Evolutionary conservation across 2,329 filamentous ascomycete genomes (phyloP), one percentile per base, ranked within the genome.

Genomic region (Paecilomyces fulvus): DNA sequence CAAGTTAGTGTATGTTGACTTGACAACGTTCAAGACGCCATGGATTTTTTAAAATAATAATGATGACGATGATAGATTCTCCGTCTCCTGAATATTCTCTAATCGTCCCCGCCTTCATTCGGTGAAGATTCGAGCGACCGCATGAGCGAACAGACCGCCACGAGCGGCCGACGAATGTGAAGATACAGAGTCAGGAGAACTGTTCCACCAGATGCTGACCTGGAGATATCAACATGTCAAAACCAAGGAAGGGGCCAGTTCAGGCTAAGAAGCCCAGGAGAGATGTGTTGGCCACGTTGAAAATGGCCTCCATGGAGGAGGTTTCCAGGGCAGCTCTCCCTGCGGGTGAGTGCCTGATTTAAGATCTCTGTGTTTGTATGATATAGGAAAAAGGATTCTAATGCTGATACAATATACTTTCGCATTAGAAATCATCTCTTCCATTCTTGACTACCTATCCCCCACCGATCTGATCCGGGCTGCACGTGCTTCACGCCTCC

Each of bases 361-460:
- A 14, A 20, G 21, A 21, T 21, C 30, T 20, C n/a, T 17, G 17
- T 6, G 17, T 20, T 8, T 43, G 6, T 3, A 17, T 9, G 37
- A 20, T 17, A 43, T 43, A 43, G 12, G 7, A 20, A 21, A 21
- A 20, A 49, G 48, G 48, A 49, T 23, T n/a, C 17, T 43, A 17
- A 25, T 23, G 30, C 46, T 30, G 23, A 50, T 25, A 30, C 49
- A 17, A 53, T 31, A 67, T 75, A 58, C 25, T 73, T 61, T 33
- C 21, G 33, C 53, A 58, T 49, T 69, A 90, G 92, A 97, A 76
- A 90, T 97, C 63, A 83, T 97, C 64, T 87, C 88, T 30, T 82
- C 85, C 0, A 91, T 99, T 63, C 83, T 99, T 68, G 90, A 96
- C 69, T 91, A 95, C 75, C 83, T 97, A 43, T 88, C 90, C 43